Percentiles rank a stretch among this genome's conserved stretches.
Evolutionary conservation across 352 stramenopile species (phyloP).

Genomic region (Blastocystis sp.): DNA sequence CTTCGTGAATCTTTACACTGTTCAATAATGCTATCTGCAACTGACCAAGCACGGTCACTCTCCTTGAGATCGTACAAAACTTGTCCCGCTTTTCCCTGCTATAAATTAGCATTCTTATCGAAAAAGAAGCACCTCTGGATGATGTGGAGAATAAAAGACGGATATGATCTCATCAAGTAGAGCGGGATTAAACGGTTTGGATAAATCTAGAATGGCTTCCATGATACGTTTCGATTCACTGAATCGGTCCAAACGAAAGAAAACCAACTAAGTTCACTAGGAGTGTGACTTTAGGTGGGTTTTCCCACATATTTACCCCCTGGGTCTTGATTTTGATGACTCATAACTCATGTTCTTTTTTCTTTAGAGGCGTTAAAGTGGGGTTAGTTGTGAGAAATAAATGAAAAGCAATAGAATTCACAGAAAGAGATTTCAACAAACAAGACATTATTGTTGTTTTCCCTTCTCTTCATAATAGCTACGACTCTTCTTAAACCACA

Average conservation of each 20-base stretch:
- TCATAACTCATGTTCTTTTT: too few species aligned
- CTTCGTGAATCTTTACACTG: constrained; percentile 81
- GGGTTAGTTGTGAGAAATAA: background rate
- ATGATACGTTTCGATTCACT: constrained; percentile 22
- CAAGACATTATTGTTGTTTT: background rate
- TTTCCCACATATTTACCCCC: background rate
- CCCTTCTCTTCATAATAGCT: constrained; percentile 45
- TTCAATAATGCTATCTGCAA: constrained; percentile 92
- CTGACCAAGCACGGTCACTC: constrained; percentile 85
- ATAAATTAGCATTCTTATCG: background rate
- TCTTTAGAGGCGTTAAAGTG: background rate
- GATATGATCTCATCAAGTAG: constrained; percentile 92
- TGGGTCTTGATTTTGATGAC: background rate
- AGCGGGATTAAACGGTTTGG: constrained; percentile 88
- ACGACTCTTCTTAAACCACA: constrained; percentile 53
- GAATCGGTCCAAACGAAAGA: constrained; percentile 6
- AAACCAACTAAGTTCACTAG: background rate
- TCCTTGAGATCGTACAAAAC: constrained; percentile 89
- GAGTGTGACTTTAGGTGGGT: background rate
- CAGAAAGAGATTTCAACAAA: background rate
- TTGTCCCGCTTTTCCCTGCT: constrained; percentile 80
- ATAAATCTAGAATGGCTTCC: constrained; percentile 83
- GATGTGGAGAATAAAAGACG: constrained; percentile 89
- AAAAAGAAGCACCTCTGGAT: constrained; percentile 79
- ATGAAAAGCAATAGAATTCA: background rate